Conservation (phyloP, 108 stramenopile species). For the Cyclotella atomus region DNA sequence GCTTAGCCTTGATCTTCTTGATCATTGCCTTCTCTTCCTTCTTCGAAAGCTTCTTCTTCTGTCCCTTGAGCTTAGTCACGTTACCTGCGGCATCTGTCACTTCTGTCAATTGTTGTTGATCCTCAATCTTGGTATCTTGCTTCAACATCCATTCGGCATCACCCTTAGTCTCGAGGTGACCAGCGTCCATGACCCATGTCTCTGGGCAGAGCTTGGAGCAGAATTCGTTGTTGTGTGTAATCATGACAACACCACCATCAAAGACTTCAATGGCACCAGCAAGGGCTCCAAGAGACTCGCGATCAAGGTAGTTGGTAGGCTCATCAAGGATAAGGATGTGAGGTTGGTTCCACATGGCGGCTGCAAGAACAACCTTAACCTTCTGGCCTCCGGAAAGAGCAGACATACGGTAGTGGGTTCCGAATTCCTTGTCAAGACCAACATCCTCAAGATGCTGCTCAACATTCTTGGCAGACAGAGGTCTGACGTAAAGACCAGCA, state of each 20-base stretch:
- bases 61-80: slow-evolving; percentile 92
- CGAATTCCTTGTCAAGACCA: slow-evolving; percentile 97
- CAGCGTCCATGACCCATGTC: slow-evolving; percentile 99
- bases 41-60: slow-evolving; percentile 97
- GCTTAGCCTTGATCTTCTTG: slow-evolving; percentile 97
- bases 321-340: slow-evolving; percentile 99
- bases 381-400: slow-evolving; percentile 99
- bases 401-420: slow-evolving; percentile 98
- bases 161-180: slow-evolving; percentile 97
- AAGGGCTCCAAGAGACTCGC: slow-evolving; percentile 97
- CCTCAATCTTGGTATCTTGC: slow-evolving; percentile 94
- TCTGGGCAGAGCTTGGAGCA: slow-evolving; percentile 95
- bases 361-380: slow-evolving; percentile 99
- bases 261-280: slow-evolving; percentile 97
- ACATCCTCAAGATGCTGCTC: slow-evolving; percentile 98
- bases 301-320: slow-evolving; percentile 99
- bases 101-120: slow-evolving; percentile 90
- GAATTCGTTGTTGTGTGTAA: slow-evolving; percentile 99
- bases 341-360: slow-evolving; percentile 99
- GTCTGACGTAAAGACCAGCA: slow-evolving; percentile 92
- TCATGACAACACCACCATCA: slow-evolving; percentile 99
- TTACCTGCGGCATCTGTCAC: slow-evolving; percentile 98
- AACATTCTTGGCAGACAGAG: slow-evolving; percentile 97
- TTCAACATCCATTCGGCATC: slow-evolving; percentile 99
- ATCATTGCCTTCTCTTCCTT: slow-evolving; percentile 97